Base-by-base conservation (phyloP, 2,329 filamentous ascomycete genomes). In the Capronia coronata region DNA sequence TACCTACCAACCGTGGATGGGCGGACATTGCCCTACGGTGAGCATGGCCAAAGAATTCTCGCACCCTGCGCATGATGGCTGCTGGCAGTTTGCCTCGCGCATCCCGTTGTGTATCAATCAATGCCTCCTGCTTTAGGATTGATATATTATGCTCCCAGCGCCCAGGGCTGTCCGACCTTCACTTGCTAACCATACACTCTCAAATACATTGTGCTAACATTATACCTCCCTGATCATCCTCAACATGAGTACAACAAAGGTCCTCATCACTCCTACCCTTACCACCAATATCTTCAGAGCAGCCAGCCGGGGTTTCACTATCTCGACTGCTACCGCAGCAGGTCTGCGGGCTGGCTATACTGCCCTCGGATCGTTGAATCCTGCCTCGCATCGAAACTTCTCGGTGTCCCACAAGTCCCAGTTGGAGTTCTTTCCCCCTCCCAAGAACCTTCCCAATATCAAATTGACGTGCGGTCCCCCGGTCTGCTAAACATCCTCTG, bases 401-500 rank as follows among this genome's bases (percentile, higher is more conserved):
- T 69, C 68, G 6, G 65, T 65, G 16, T 67, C 68, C 2, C 62
- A 63, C 2, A 59, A 59, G n/a, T 50, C 61, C 25, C 63, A 65
- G 21, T 62, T 70, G 43, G 67, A 68, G 35, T 69, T 72, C 46
- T 79, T 82, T 67, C 85, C 85, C 59, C 82, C 83, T 1, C 21
- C 64, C 68, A 54, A 77, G 76, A 59, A 82, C 80, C 2, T 69
- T 75, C 16, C 72, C 76, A 49, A 60, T 42, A 62, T 61, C 50
- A 61, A 60, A 49, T 4, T 55, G 23, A 62, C 59, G 52, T 59
- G 49, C 25, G 55, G 27, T 9, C 27, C 11, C 13, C 9, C 7
- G 27, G 13, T 16, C 16, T 22, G 30, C 25, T 32, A n/a, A 27
- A 43, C 10, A 57, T 32, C 9, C 22, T 48, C n/a, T 38, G 25